Conservation (phyloP, 1,284 basidiomycete genomes). For the Cystobasidium slooffiae region DNA sequence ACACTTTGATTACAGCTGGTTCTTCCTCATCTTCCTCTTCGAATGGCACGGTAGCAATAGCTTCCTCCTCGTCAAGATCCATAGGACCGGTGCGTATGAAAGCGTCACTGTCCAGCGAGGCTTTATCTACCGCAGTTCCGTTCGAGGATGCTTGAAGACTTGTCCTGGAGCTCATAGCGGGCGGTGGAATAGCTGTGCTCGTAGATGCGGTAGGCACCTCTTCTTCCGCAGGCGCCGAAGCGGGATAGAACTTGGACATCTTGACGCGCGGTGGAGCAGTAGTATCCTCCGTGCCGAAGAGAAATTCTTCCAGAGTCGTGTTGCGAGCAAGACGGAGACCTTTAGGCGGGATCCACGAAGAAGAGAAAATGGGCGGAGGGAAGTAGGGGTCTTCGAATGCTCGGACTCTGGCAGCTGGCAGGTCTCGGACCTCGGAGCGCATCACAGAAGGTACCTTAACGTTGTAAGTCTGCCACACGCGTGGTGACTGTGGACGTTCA, state of each 20-base stretch:
- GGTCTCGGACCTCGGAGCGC: not conserved
- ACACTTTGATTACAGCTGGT: constrained; percentile 27
- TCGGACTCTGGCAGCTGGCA: constrained; percentile 13
- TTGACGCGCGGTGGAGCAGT: constrained; percentile 16
- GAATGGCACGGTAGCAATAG: constrained; percentile 19
- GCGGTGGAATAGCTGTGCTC: too few relatives aligned
- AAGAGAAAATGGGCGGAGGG: constrained; percentile 21
- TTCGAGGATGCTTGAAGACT: not conserved
- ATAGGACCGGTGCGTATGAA: constrained; percentile 6
- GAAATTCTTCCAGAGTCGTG: constrained; percentile 12
- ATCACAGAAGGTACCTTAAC: constrained; percentile 20
- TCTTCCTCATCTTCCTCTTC: constrained; percentile 14
- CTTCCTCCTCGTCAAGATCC: constrained; percentile 9
- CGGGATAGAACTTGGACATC: constrained; percentile 22
- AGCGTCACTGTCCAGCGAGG: constrained; percentile 3
- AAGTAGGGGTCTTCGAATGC: constrained; percentile 17
- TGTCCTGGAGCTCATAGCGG: not conserved
- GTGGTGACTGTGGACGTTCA: constrained; percentile 26
- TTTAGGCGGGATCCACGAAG: constrained; percentile 31
- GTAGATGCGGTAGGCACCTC: not conserved
- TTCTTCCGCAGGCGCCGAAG: not conserved
- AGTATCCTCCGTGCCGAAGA: not conserved
- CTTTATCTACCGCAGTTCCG: not conserved
- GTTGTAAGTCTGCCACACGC: constrained; percentile 33
- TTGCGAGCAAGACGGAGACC: constrained; percentile 1